These are phyloP conservation scores for Diutina scorzettiae DNA, from an alignment of 1,139 yeast genomes.

Conservation along the genomic window DNA sequence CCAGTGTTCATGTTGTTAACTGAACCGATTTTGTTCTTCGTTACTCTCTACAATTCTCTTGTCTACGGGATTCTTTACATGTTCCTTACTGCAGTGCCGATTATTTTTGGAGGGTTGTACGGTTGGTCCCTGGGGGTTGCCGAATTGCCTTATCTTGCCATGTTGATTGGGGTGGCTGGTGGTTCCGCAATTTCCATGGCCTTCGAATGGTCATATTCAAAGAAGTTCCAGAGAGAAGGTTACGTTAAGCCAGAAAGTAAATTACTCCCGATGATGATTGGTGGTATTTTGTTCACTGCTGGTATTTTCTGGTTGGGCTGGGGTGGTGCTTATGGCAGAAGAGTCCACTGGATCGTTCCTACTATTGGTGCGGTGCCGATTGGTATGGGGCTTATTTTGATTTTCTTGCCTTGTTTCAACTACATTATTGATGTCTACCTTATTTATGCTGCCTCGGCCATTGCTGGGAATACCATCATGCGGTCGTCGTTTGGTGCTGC, in stretches of 20 bases:
- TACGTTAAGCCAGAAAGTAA: constrained; percentile 53
- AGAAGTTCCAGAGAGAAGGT: background rate
- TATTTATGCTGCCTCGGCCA: constrained; percentile 76
- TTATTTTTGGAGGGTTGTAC: constrained; percentile 54
- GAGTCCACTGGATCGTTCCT: constrained; percentile 80
- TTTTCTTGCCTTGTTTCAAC: constrained; percentile 68
- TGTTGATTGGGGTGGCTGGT: constrained; percentile 47
- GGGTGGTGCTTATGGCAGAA: constrained; percentile 62
- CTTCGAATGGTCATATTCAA: constrained; percentile 10
- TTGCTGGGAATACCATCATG: constrained; percentile 76
- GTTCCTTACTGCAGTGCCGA: constrained; percentile 69
- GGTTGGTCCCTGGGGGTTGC: constrained; percentile 41
- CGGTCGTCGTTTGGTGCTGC: constrained; percentile 49
- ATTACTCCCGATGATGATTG: constrained; percentile 61
- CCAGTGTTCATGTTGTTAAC: constrained; percentile 56
- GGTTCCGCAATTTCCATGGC: constrained; percentile 18
- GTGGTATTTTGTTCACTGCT: constrained; percentile 56
- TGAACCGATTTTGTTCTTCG: constrained; percentile 62
- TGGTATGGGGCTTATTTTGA: constrained; percentile 65
- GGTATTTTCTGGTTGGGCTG: constrained; percentile 82
- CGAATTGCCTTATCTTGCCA: constrained; percentile 51
- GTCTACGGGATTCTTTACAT: constrained; percentile 75
- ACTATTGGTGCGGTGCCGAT: constrained; percentile 58
- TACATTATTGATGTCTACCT: constrained; percentile 75
- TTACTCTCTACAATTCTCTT: constrained; percentile 70